Base-by-base conservation (phyloP, 2,329 filamentous ascomycete species). In the Nemania sp. region DNA sequence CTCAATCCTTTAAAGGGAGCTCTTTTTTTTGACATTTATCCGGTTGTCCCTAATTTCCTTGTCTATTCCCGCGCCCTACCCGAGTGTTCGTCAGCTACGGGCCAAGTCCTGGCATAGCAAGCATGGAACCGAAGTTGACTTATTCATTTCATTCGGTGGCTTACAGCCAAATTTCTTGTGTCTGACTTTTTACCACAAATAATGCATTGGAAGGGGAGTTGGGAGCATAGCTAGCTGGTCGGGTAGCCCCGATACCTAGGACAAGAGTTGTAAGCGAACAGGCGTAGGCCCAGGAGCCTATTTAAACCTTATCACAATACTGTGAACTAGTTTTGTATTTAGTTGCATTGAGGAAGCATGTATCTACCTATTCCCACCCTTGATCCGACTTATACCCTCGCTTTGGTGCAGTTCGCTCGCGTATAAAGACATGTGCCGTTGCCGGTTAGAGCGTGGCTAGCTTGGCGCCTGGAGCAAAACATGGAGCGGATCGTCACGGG, bases 201-300 rank as follows among this genome's bases (percentile, higher is more conserved):
- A 64, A 71, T 69, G 66, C 68, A 73, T 68, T 56, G 54, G 61
- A 64, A 67, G 57, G 58, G 62, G 62, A 67, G 59, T 67, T 61
- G 13, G 66, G 62, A 55, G 56, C 65, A 67, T 66, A 45, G 27
- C 41, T 63, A 58, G 41, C 35, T 35, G 32, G 32, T 35, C 41
- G 45, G 45, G 53, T 62, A 51, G 49, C 29, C 47, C 62, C 53
- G 55, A 54, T 56, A 68, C 41, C 47, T 26, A 56, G 32, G 53
- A 22, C 20, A 15, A 38, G 32, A 58, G 24, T 60, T 58, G n/a
- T 62, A 35, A 41, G 51, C 32, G 55, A 49, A 47, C 24, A 59
- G 38, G 63, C 55, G 41, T 38, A 45, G 29, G 63, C 55, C 38
- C 47, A 51, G 43, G 55, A 62, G 49, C 22, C 47, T 55, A 32